A percentile compares a stretch with the other conserved stretches of the same genome.
Conservation (phyloP, 2,329 filamentous ascomycete genomes). For the Alternaria metachromatica region DNA sequence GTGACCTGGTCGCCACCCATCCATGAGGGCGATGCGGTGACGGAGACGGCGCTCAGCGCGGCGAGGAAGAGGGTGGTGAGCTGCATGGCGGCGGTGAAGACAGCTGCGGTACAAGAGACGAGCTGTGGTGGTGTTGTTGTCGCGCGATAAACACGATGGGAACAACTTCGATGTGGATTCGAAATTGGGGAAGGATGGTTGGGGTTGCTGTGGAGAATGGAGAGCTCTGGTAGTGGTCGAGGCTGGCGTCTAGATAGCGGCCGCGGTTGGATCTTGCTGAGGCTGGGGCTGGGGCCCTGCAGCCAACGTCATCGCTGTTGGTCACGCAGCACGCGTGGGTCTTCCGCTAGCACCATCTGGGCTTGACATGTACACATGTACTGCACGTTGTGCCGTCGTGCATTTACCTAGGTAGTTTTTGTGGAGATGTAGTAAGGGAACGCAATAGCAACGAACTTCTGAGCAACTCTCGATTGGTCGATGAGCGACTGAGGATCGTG, state of each 20-base stretch:
- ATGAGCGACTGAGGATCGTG: not conserved
- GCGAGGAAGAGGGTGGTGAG: slow-evolving; percentile 48
- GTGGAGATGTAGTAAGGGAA: not conserved
- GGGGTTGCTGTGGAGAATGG: slow-evolving; percentile 2
- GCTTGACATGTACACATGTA: not conserved
- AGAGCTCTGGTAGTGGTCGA: slow-evolving; percentile 13
- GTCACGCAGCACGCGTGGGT: slow-evolving; percentile 8
- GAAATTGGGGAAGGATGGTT: not conserved
- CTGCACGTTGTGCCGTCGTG: not conserved
- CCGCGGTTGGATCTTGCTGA: slow-evolving; percentile 3
- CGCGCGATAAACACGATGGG: not conserved
- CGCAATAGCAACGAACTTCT: not conserved
- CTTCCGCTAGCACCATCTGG: not conserved
- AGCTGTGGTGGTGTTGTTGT: not conserved
- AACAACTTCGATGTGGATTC: not conserved
- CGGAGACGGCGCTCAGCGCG: slow-evolving; percentile 54
- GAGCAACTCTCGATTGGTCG: not conserved
- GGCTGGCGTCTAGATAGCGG: slow-evolving; percentile 12
- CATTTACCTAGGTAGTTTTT: not conserved
- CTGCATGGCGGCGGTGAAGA: slow-evolving; percentile 38
- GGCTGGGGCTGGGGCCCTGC: slow-evolving; percentile 15
- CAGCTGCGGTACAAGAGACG: not conserved
- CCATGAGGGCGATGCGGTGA: slow-evolving; percentile 49
- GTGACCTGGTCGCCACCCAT: slow-evolving; percentile 56
- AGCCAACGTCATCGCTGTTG: slow-evolving; percentile 12